A percentile compares a stretch with the other conserved stretches of the same genome.
Conservation (phyloP, 306 rosid genomes). For the Trichosanthes cucumerina region DNA sequence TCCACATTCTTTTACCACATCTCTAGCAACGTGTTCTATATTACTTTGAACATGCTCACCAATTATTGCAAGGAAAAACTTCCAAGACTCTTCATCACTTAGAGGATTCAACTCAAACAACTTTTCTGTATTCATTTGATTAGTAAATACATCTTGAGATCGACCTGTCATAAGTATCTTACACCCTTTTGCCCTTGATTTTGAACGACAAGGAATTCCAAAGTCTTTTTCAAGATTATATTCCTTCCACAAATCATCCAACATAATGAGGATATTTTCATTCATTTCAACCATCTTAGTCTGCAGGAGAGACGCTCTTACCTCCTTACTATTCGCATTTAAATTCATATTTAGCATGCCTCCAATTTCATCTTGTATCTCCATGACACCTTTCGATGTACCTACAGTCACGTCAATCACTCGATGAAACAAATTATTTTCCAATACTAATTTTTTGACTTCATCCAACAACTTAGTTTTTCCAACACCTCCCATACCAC, state of each 20-base stretch:
- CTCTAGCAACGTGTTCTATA: not conserved
- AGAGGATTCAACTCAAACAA: slow-evolving; percentile 13
- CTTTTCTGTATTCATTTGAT: slow-evolving; percentile 7
- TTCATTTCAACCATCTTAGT: not conserved
- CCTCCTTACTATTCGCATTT: not conserved
- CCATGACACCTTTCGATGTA: not conserved
- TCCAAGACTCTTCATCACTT: slow-evolving; percentile 25
- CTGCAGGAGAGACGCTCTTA: not conserved
- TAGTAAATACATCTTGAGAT: slow-evolving; percentile 13
- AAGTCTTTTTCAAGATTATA: slow-evolving; percentile 16
- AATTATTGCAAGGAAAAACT: slow-evolving; percentile 20
- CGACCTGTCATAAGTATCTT: slow-evolving; percentile 26
- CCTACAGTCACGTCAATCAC: not conserved
- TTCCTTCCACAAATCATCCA: slow-evolving; percentile 35
- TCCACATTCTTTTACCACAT: not conserved
- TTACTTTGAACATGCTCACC: slow-evolving; percentile 8
- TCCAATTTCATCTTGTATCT: slow-evolving; percentile 2
- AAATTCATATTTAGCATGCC: not conserved
- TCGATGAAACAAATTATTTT: not conserved
- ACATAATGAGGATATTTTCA: slow-evolving; percentile 11
- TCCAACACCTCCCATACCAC: slow-evolving; percentile 10
- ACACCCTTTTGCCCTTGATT: slow-evolving; percentile 19
- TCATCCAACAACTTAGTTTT: not conserved
- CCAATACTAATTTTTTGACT: not conserved
- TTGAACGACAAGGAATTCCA: slow-evolving; percentile 22